Conservation (phyloP, 2,329 filamentous ascomycete genomes). For the Fusarium domesticum region DNA sequence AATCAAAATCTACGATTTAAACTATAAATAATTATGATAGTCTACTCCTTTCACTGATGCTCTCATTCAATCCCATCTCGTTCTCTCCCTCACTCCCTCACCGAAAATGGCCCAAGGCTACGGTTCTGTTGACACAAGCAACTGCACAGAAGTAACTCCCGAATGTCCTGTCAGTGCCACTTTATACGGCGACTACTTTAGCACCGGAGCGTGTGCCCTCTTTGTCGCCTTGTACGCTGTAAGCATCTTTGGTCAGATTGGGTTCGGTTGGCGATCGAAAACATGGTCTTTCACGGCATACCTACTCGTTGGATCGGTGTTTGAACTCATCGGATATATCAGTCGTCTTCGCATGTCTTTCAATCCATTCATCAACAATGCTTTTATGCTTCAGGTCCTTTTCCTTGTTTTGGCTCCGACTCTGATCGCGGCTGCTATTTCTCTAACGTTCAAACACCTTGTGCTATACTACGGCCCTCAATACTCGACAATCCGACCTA, state of each 20-base stretch:
- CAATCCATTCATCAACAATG: constrained; percentile 38
- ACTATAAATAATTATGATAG: too few relatives aligned
- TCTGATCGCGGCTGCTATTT: constrained; percentile 43
- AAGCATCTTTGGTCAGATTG: not conserved
- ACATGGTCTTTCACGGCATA: not conserved
- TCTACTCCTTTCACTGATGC: too few relatives aligned
- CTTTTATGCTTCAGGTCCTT: constrained; percentile 40
- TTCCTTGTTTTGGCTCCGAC: constrained; percentile 39
- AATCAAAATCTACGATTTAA: too few relatives aligned
- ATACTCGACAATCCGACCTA: constrained; percentile 37
- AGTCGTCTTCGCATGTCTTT: not conserved
- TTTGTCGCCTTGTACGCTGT: not conserved
- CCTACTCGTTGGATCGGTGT: not conserved
- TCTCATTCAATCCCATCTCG: not conserved
- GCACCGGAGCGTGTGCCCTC: not conserved
- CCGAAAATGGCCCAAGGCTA: not conserved
- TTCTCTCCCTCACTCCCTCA: not conserved
- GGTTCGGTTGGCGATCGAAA: not conserved
- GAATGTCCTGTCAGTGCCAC: not conserved
- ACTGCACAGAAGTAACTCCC: not conserved
- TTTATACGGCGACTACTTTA: not conserved
- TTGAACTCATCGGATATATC: not conserved
- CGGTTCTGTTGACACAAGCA: not conserved
- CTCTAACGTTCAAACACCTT: constrained; percentile 43
- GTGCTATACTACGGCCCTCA: constrained; percentile 39